phyloP scores from a whole-genome alignment of 371 early-diverging fungal genomes.

The Mortierella sp. region DNA sequence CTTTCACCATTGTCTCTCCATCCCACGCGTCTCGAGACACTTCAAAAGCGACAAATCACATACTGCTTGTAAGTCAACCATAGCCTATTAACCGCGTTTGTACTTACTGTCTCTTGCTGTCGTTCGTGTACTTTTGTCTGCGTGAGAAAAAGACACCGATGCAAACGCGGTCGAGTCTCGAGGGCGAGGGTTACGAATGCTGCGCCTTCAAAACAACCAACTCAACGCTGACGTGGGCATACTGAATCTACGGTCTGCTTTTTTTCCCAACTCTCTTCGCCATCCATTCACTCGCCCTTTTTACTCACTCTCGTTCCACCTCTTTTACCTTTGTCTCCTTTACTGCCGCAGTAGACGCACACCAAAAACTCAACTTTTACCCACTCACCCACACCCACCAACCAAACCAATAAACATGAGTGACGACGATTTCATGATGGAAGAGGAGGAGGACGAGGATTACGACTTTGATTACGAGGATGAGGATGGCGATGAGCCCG shows the following conservation, averaged over 20 bases:
- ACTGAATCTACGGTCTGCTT: too few species aligned
- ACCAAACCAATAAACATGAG: conserved; percentile 46
- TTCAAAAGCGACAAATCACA: not conserved
- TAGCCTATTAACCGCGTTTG: not conserved
- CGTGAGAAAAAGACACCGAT: too few species aligned
- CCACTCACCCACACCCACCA: not conserved
- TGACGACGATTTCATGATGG: conserved; percentile 69
- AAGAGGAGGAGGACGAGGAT: conserved; percentile 69
- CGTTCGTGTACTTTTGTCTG: too few species aligned
- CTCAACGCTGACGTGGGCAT: conserved; percentile 1
- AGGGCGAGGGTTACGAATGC: not conserved
- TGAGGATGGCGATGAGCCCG: conserved; percentile 88
- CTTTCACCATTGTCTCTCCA: not conserved
- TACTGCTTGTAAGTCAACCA: not conserved
- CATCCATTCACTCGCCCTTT: not conserved
- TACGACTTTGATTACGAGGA: conserved; percentile 95
- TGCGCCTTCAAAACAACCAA: conserved; percentile 16
- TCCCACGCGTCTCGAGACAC: not conserved
- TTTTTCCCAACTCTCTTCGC: not conserved
- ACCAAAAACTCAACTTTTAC: not conserved
- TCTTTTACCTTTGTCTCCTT: not conserved
- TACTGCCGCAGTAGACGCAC: conserved; percentile 12
- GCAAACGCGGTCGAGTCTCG: not conserved
- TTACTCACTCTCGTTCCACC: not conserved
- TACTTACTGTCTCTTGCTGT: not conserved